These are phyloP conservation scores for Huntiella savannae DNA, from an alignment of 2,329 filamentous ascomycete genomes.

Conservation along the genomic window DNA sequence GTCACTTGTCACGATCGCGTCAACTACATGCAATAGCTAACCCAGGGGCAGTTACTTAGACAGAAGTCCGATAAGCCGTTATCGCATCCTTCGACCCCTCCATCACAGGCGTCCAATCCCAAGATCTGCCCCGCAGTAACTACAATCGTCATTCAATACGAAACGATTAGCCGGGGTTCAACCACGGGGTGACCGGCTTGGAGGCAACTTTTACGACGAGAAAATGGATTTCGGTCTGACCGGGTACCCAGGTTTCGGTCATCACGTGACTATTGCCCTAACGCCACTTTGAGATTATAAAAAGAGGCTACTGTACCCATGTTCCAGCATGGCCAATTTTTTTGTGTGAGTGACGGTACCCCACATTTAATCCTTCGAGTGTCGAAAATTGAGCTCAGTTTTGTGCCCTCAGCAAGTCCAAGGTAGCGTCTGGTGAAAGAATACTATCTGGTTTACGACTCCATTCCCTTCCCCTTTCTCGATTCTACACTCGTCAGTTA, in stretches of 20 bases:
- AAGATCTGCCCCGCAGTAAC: too few species aligned
- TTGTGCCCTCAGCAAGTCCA: constrained; percentile 11
- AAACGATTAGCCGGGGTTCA: too few species aligned
- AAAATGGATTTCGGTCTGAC: too few species aligned
- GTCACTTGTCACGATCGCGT: neutral
- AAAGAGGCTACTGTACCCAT: neutral
- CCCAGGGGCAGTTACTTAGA: too few species aligned
- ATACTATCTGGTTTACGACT: constrained; percentile 12
- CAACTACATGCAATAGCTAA: too few species aligned
- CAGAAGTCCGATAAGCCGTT: neutral
- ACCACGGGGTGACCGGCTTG: too few species aligned
- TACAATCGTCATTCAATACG: too few species aligned
- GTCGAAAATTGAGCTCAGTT: constrained; percentile 6
- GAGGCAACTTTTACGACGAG: too few species aligned
- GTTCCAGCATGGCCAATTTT: neutral
- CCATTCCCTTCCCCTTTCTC: constrained; percentile 10
- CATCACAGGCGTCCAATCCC: neutral
- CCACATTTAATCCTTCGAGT: constrained; percentile 8
- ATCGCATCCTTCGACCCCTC: constrained; percentile 4
- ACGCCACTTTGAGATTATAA: constrained; percentile 5
- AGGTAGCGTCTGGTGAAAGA: constrained; percentile 10
- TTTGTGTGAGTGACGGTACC: neutral
- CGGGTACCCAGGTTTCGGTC: too few species aligned
- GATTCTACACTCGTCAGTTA: constrained; percentile 11
- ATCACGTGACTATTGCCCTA: constrained; percentile 10